Percentiles rank a stretch among this genome's conserved stretches.
These are phyloP conservation scores for Podaxis sp. DNA, from an alignment of 768 basidiomycete genomes.

Conservation along the genomic window DNA sequence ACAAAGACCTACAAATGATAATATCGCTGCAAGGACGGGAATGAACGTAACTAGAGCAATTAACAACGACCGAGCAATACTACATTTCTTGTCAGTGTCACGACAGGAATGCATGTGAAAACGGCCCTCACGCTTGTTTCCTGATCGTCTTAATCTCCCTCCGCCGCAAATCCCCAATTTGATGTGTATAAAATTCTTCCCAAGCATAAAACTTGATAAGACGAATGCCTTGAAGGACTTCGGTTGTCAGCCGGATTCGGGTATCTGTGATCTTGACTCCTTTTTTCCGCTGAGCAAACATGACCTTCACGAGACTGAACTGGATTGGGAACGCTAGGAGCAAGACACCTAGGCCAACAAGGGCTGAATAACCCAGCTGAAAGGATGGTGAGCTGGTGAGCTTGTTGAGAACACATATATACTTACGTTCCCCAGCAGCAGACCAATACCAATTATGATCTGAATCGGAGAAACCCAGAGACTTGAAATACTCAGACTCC, in stretches of 20 bases:
- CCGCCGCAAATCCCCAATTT: constrained; percentile 37
- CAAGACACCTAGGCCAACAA: constrained; percentile 60
- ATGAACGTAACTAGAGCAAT: constrained; percentile 47
- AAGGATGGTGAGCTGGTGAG: neutral
- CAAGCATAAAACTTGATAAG: constrained; percentile 65
- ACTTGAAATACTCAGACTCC: constrained; percentile 26
- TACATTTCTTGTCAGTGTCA: constrained; percentile 17
- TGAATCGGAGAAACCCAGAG: constrained; percentile 64
- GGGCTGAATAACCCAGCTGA: constrained; percentile 67
- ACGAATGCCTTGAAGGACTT: constrained; percentile 68
- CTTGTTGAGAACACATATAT: neutral
- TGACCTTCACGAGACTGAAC: constrained; percentile 44
- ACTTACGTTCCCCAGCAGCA: constrained; percentile 57
- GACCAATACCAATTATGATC: constrained; percentile 56
- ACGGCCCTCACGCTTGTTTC: constrained; percentile 33
- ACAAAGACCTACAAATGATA: constrained; percentile 44
- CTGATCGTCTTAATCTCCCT: constrained; percentile 39
- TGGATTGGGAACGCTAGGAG: constrained; percentile 61
- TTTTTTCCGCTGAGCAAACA: constrained; percentile 52
- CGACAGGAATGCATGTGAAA: neutral
- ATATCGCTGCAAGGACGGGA: constrained; percentile 48
- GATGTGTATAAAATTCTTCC: constrained; percentile 48
- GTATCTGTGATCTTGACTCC: constrained; percentile 66
- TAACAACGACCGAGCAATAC: constrained; percentile 34
- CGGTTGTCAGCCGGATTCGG: constrained; percentile 62